Conservation (phyloP, 495 filamentous ascomycete genomes). For the Cercophora newfieldiana region DNA sequence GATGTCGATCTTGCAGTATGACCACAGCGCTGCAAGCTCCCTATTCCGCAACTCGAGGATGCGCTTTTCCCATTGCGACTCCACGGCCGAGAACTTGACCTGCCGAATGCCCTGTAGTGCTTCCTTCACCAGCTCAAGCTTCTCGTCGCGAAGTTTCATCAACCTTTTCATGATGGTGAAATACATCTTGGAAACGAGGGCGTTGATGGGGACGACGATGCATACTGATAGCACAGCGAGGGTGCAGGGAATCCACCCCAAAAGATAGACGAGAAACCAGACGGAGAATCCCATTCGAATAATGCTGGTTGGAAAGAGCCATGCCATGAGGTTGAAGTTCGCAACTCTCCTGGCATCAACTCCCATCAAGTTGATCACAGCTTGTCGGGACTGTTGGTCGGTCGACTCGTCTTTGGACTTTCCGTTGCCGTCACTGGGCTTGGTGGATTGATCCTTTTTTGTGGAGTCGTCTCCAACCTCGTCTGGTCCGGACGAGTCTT, state of each 20-base stretch:
- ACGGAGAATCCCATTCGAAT: conserved; percentile 61
- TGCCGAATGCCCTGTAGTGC: conserved; percentile 76
- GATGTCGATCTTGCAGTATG: conserved; percentile 55
- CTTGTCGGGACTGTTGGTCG: conserved; percentile 58
- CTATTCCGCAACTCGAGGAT: conserved; percentile 60
- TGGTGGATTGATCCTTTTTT: background rate
- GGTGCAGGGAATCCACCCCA: conserved; percentile 66
- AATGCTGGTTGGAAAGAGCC: conserved; percentile 54
- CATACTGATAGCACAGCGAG: conserved; percentile 61
- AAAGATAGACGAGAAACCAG: conserved; percentile 60
- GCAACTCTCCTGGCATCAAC: conserved; percentile 71
- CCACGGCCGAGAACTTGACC: conserved; percentile 78
- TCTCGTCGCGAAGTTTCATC: conserved; percentile 73
- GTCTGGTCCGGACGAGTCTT: background rate
- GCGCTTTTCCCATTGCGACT: conserved; percentile 68
- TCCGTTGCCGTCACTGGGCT: background rate
- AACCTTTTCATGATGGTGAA: conserved; percentile 60
- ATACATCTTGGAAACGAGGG: conserved; percentile 62
- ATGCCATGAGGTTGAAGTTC: conserved; percentile 64
- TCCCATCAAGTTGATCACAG: conserved; percentile 70
- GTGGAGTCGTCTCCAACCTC: background rate
- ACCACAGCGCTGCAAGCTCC: conserved; percentile 64
- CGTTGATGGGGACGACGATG: conserved; percentile 63
- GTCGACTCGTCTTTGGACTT: background rate
- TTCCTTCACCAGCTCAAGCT: conserved; percentile 71